Conservation (phyloP, 2,329 filamentous ascomycete genomes). For the Macrophomina pseudophaseolina region DNA sequence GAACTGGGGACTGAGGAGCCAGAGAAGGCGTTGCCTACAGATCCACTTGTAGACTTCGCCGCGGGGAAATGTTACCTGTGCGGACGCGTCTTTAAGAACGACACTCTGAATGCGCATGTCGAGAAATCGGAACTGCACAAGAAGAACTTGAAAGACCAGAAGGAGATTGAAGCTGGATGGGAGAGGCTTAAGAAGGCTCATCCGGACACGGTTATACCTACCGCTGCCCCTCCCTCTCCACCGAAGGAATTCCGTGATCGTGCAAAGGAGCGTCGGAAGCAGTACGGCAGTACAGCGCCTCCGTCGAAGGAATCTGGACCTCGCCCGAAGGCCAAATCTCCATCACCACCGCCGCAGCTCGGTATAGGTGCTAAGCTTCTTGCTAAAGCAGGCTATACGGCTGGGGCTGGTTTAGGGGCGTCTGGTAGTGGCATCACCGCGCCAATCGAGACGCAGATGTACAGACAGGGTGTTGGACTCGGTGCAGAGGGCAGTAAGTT, state of each 20-base stretch:
- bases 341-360: constrained; percentile 51
- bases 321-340: constrained; percentile 37
- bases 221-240: not conserved
- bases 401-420: constrained; percentile 68
- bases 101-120: constrained; percentile 12
- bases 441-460: constrained; percentile 67
- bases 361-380: constrained; percentile 72
- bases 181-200: constrained; percentile 22
- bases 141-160: constrained; percentile 14
- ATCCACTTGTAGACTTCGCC: constrained; percentile 17
- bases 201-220: constrained; percentile 8
- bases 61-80: constrained; percentile 24
- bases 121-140: constrained; percentile 22
- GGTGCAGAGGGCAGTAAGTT: constrained; percentile 72
- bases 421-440: constrained; percentile 67
- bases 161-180: constrained; percentile 21
- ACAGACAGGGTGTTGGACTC: constrained; percentile 70
- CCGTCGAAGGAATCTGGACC: constrained; percentile 33
- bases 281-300: constrained; percentile 9
- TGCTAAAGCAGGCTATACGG: constrained; percentile 75
- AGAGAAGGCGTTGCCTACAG: not conserved
- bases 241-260: constrained; percentile 22
- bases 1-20: constrained; percentile 12
- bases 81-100: constrained; percentile 20
- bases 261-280: constrained; percentile 23